A percentile compares a stretch with the other conserved stretches of the same genome.
phyloP scores from a whole-genome alignment of 768 basidiomycete species.

The Tricholoma hemisulphureum region DNA sequence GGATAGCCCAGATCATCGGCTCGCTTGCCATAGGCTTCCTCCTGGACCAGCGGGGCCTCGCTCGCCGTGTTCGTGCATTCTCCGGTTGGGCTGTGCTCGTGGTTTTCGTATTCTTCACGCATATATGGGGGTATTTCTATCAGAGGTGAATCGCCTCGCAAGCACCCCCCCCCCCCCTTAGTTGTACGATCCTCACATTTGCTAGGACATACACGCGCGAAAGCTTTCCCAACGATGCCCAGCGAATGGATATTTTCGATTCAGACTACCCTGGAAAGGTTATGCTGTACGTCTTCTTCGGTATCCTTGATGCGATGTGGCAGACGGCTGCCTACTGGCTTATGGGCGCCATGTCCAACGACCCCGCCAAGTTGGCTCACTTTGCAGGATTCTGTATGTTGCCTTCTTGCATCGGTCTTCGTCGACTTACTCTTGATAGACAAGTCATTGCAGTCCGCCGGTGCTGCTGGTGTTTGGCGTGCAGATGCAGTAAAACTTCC shows the following conservation, averaged over 20 bases:
- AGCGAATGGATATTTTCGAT: constrained; percentile 61
- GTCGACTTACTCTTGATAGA: constrained; percentile 33
- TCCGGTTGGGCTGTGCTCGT: constrained; percentile 64
- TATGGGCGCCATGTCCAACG: constrained; percentile 86
- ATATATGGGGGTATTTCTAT: constrained; percentile 77
- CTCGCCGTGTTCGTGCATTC: constrained; percentile 70
- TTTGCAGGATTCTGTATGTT: constrained; percentile 77
- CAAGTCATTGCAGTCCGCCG: constrained; percentile 76
- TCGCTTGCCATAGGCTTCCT: constrained; percentile 67
- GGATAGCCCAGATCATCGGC: constrained; percentile 76
- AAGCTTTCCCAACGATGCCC: constrained; percentile 34
- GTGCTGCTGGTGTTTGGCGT: constrained; percentile 72
- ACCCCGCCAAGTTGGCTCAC: constrained; percentile 75
- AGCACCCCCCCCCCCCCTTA: not conserved
- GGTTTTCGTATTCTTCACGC: constrained; percentile 61
- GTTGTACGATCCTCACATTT: constrained; percentile 8
- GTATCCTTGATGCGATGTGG: constrained; percentile 81
- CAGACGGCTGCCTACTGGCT: constrained; percentile 82
- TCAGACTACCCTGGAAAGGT: constrained; percentile 54
- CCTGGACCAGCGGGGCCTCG: constrained; percentile 55
- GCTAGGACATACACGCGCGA: constrained; percentile 58
- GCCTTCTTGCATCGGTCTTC: too few relatives aligned
- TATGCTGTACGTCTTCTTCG: constrained; percentile 70
- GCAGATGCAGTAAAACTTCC: constrained; percentile 61
- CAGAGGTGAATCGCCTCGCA: constrained; percentile 57